Evolutionary conservation across 2,329 filamentous ascomycete genomes (phyloP), one percentile per base, ranked within the genome.

Genomic region (Atkinsonella hypoxylon): DNA sequence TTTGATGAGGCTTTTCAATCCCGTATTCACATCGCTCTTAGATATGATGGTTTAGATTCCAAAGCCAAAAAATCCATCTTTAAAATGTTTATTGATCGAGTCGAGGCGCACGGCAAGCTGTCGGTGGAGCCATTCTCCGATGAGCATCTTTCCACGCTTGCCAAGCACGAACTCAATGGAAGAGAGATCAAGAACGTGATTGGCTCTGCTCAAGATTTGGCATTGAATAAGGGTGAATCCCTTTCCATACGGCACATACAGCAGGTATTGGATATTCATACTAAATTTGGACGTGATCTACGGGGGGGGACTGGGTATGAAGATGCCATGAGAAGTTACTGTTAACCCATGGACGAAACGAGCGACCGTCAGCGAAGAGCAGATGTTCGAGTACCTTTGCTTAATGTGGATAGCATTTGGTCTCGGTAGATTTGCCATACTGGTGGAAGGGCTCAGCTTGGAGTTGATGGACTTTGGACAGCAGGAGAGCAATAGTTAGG

Each of bases 1-100:
- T 94, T 95, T 60, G 89, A 95, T 59, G 87, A 93, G 54, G 89
- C 89, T 0, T 95, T 95, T 73, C 86, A 93, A 62, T 87, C 82
- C 10, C 81, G 89, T 22, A 94, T 95, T 54, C 88, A 95, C 64
- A 83, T 95, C 58, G 87, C 88, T 0, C 72, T 95, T 9, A 77
- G 85, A 30, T 95, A 95, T 66, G 85, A 86, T 39, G 81, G 85
- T 46, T 75, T 95, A 9, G 82, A 81, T 39, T 65, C 70, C 5
- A 83, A 84, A 59, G 88, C 89, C 11, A 85, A 86, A 68, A 83
- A 82, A 58, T 76, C 80, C 53, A 86, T 95, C 44, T 95, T 91
- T 81, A 83, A 83, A 67, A 83, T 89, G 68, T 94, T 95, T 66
- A 73, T 95, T 39, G 81, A 85, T 52, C 79, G 82, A 34, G 87